Evolutionary conservation across 345 rosid genomes (phyloP), one percentile per base, ranked within the genome.

Genomic region (Brassica cretica): DNA sequence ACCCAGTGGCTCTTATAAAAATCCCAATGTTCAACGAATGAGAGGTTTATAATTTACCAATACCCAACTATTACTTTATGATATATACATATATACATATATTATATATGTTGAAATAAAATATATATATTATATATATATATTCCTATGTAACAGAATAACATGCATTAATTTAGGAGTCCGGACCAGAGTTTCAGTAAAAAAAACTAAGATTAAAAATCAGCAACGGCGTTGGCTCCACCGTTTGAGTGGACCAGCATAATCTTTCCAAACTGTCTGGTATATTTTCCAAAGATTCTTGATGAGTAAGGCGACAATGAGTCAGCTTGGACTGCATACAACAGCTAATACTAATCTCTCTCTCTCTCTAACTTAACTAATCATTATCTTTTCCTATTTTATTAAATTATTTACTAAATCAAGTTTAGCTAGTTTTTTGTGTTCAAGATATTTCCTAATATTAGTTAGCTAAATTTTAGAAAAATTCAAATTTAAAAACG

Each of bases 1-100:
- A 72, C 37, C 81, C 81, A 15, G 72, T 78, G 77, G 77, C 66
- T 7, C 78, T 74, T 55, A 30, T 74, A 18, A 71, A 74, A 24
- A 66, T 74, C 39, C 78, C 46, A 39, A 75, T 75, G 78, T 75
- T 67, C 72, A 75, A 75, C 66, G 78, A 75, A 66, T 41, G 66
- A 75, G 82, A 56, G 66, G 63, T 71, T 15, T 9, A 44, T 2
- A 46, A 2, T 32, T 73, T 8, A 66, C 49, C 18, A 16, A 64
- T 6, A 10, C 16, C 2, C 44, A 15, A 11, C 8, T 58, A 66
- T 70, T 29, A 49, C 53, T 2, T 27, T 30, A 30, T 53, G 11
- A 25, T 25, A 3, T 19, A 19, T 19, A 19, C 21, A 19, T 19
- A 19, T 19, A 19, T 19, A 25, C 3, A 25, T 25, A 25, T 25